phyloP scores from a whole-genome alignment of 2,329 filamentous ascomycete genomes.

The Fusarium ramigenum region DNA sequence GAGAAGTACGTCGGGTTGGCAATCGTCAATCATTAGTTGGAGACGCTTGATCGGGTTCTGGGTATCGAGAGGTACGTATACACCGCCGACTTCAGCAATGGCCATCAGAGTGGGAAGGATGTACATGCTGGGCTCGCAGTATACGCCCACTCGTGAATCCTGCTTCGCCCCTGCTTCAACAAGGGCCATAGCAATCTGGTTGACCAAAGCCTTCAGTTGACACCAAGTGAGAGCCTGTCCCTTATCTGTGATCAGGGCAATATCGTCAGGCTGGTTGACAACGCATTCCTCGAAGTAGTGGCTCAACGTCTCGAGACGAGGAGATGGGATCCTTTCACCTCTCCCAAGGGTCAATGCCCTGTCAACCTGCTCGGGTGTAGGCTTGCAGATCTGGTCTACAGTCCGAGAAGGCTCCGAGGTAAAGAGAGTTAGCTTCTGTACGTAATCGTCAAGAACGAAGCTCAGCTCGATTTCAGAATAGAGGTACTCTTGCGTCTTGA shows the following conservation, averaged over 20 bases:
- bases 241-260: background rate
- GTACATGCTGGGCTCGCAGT: background rate
- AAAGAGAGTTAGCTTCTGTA: background rate
- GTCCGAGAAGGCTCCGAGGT: background rate
- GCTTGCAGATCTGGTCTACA: background rate
- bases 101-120: background rate
- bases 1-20: background rate
- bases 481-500: background rate
- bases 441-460: background rate
- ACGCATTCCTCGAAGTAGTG: background rate
- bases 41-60: slow-evolving; percentile 6
- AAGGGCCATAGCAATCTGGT: background rate
- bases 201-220: background rate
- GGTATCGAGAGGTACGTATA: background rate
- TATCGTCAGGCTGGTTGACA: background rate
- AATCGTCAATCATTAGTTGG: background rate
- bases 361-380: background rate
- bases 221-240: background rate
- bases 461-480: background rate
- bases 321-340: background rate
- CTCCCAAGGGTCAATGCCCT: background rate
- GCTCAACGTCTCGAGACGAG: background rate
- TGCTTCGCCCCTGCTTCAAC: background rate
- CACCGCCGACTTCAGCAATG: background rate
- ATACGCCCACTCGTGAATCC: background rate